phyloP scores from a whole-genome alignment of 257 asterid species.

The Coffea canephora region DNA sequence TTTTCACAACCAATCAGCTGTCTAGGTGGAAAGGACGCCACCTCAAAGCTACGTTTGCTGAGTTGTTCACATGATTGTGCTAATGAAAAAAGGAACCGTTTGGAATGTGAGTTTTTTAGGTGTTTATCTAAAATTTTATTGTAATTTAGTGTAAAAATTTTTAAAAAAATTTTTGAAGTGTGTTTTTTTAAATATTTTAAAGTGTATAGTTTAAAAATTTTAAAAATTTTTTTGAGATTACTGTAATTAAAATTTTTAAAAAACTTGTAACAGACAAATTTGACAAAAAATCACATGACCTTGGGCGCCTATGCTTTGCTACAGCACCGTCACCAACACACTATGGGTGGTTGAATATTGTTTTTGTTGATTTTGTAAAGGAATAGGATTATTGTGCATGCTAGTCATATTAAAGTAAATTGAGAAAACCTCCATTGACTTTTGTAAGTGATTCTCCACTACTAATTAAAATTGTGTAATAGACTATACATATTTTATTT shows the following conservation, averaged over 20 bases:
- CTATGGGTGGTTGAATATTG: neutral
- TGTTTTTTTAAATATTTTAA: no score
- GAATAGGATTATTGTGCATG: neutral
- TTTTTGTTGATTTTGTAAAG: neutral
- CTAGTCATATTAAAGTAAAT: neutral
- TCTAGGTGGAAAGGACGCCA: slow-evolving; percentile 14
- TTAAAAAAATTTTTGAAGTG: no score
- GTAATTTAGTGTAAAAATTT: no score
- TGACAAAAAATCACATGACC: neutral
- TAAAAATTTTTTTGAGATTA: no score
- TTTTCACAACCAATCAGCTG: slow-evolving; percentile 21
- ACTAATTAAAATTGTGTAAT: neutral
- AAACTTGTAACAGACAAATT: no score
- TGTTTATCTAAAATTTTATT: no score
- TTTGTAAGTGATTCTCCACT: slow-evolving; percentile 4
- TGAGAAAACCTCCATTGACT: slow-evolving; percentile 13
- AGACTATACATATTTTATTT: no score
- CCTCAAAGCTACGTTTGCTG: slow-evolving; percentile 5
- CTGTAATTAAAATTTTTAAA: no score
- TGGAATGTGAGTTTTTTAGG: no score
- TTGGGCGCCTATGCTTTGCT: neutral
- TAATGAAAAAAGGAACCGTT: neutral
- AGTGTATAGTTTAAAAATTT: no score
- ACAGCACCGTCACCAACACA: neutral
- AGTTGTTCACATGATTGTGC: slow-evolving; percentile 22